phyloP scores from a whole-genome alignment of 495 filamentous ascomycete species.

The Xylaria venustula region DNA sequence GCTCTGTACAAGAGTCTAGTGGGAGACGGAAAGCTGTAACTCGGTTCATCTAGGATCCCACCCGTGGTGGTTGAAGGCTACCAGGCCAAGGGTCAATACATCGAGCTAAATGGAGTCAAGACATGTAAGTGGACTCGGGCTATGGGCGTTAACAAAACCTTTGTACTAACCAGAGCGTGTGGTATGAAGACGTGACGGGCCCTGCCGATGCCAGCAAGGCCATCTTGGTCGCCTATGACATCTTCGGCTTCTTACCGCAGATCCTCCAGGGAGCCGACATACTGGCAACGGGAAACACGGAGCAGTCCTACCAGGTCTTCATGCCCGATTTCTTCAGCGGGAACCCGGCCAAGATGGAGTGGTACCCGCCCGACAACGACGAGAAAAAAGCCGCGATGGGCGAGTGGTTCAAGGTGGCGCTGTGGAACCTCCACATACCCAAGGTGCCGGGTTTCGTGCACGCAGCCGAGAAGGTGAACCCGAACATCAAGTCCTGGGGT shows the following conservation, averaged over 20 bases:
- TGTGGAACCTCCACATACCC: slow-evolving; percentile 16
- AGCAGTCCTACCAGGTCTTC: slow-evolving; percentile 52
- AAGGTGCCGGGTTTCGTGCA: slow-evolving; percentile 14
- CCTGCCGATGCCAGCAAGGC: slow-evolving; percentile 51
- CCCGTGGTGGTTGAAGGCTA: slow-evolving; percentile 58
- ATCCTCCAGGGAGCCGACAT: slow-evolving; percentile 60
- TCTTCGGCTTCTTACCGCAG: slow-evolving; percentile 58
- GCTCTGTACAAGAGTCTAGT: neutral
- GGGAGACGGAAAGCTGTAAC: neutral
- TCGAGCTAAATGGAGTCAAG: slow-evolving; percentile 59
- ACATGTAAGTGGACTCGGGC: slow-evolving; percentile 48
- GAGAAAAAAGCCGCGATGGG: slow-evolving; percentile 19
- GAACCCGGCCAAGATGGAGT: slow-evolving; percentile 30
- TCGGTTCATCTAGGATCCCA: slow-evolving; percentile 32
- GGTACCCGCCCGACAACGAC: slow-evolving; percentile 19
- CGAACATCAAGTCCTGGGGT: slow-evolving; percentile 21
- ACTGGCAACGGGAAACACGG: slow-evolving; percentile 43
- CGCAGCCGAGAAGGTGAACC: slow-evolving; percentile 15
- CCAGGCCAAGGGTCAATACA: slow-evolving; percentile 59
- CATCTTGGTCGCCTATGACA: slow-evolving; percentile 56
- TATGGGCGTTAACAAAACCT: neutral
- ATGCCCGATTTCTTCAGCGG: slow-evolving; percentile 60
- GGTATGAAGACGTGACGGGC: slow-evolving; percentile 48
- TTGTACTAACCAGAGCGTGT: neutral
- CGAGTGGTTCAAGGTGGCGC: slow-evolving; percentile 5